Evolutionary conservation across 139 green algal genomes (phyloP), one percentile per base, ranked within the genome.

Genomic region (Marvania coccoides): DNA sequence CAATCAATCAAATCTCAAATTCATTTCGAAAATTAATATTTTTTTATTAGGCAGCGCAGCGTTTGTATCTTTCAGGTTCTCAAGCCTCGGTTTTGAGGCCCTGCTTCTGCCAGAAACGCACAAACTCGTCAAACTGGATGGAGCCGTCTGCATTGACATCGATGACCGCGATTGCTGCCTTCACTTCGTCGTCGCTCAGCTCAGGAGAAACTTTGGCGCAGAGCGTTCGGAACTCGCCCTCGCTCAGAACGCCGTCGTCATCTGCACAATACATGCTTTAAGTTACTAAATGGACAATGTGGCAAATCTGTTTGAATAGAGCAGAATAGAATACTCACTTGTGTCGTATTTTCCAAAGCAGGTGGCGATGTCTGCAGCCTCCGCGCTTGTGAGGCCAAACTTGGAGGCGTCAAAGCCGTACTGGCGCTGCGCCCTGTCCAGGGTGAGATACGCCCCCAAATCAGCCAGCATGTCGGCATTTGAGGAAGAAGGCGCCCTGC

Each of bases 391-490:
- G 9, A 95, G 70, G 10, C 77, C 77, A 35, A 81, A 87, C 36
- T 77, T 67, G 0, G 70, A 57, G 0, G 81, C 71, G 3, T 86
- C 53, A 42, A 92, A 95, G 47, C 80, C 83, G 40, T 81, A 82
- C 12, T 73, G 13, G 19, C 88, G 73, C 65, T 85, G 61, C 15
- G 88, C 88, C 61, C 83, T 76, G 6, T 77, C 56, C 19, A 95
- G 77, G 0, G 81, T 87, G 13, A 95, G 73, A 63, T 86, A 91
- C 14, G 83, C 84, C 0, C 71, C 82, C 42, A 95, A 77, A 72
- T 89, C 90, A 19, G 67, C 61, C 34, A 95, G 75, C n/a, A 67
- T 63, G 40, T 71, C 42, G 14, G 19, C 8, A 24, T 34, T 24
- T 38, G 7, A 23, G 8, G 33, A 33, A 42, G 10, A 8, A 51